A percentile compares a stretch with the other conserved stretches of the same genome.
Conservation (phyloP, 805 yeast genomes). For the Suhomyces sp. region DNA sequence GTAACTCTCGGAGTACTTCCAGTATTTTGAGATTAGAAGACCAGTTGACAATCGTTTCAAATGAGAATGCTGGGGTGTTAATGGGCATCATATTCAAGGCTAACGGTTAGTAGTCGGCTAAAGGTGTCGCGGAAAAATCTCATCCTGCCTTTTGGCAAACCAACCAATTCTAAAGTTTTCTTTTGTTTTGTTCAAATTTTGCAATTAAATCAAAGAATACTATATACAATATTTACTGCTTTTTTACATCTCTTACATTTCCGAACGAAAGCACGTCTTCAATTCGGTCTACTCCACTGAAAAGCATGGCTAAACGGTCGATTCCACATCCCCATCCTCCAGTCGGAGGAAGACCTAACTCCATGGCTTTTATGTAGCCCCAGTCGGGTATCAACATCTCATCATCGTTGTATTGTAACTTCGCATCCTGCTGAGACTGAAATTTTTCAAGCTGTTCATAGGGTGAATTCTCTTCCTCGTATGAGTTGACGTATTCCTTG, state of each 20-base stretch:
- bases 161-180: no score
- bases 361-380: conserved; percentile 71
- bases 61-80: background rate
- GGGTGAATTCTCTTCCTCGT: conserved; percentile 95
- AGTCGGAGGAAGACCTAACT: conserved; percentile 94
- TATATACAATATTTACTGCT: conserved; percentile 40
- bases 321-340: conserved; percentile 98
- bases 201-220: background rate
- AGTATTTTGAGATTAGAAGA: background rate
- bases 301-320: conserved; percentile 80
- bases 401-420: conserved; percentile 47
- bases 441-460: conserved; percentile 65
- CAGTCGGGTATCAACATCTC: conserved; percentile 73
- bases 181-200: background rate
- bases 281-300: conserved; percentile 63
- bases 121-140: background rate
- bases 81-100: background rate
- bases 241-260: conserved; percentile 62
- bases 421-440: conserved; percentile 50
- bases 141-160: background rate
- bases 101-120: background rate
- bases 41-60: background rate
- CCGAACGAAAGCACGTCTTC: conserved; percentile 79
- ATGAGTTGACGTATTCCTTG: conserved; percentile 84
- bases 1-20: background rate